Base-by-base conservation (phyloP, 331 rosid genomes). In the Cydonia oblonga region DNA sequence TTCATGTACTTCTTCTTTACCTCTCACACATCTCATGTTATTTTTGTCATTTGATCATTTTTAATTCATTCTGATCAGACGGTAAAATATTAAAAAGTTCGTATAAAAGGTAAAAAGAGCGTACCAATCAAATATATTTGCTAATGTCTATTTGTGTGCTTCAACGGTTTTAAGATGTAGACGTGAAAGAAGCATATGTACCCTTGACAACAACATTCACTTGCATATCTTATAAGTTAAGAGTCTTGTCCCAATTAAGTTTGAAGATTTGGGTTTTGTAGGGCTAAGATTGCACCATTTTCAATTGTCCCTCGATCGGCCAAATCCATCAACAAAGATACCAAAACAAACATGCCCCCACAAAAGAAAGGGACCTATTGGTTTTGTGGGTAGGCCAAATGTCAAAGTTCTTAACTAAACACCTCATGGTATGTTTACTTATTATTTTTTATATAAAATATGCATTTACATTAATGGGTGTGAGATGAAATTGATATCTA, bases 341-440 rank as follows among this genome's bases (percentile, higher is more conserved):
- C 42, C 42, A 38, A 38, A 38, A 10, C 13, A 38, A 38, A 38
- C 42, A 38, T 56, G 35, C 9, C 54, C 69, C 72, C 70, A 74
- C 80, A 11, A 28, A 63, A 9, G 82, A 85, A 69, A 80, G 66
- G 25, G 83, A 78, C 53, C 6, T 69, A 56, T 77, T 78, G 74
- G 71, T 78, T 75, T 72, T 73, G 84, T 72, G 82, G 83, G 80
- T 42, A 71, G 80, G 81, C 73, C 74, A 74, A 74, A 58, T 2
- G 52, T 4, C 61, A 77, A 67, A 73, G 70, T 28, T 60, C 72
- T 75, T 69, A 61, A 72, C 78, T 59, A 32, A 35, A 9, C 42
- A 38, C 42, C 42, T 38, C 42, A 38, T 38, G 42, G 42, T 38
- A 38, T 38, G 42, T 38, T 10, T 38, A 38, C 42, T 38, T 38